Conservation (phyloP, 2,329 filamentous ascomycete species). For the Penicillium glabrum region DNA sequence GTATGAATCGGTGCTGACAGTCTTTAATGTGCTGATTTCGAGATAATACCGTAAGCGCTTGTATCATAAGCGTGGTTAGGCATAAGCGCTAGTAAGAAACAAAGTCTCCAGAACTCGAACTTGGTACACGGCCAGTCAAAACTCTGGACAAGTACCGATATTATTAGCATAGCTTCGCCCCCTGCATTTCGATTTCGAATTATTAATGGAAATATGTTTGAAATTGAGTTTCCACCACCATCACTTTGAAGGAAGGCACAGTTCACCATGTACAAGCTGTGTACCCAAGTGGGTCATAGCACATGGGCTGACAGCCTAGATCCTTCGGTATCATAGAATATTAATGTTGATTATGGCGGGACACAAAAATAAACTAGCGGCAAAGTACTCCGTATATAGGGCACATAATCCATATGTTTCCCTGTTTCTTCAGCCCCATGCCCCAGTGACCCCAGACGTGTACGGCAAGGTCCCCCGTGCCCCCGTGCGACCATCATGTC, state of each 20-base stretch:
- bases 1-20: not conserved
- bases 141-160: not conserved
- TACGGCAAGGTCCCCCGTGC: not conserved
- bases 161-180: not conserved
- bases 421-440: not conserved
- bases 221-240: not conserved
- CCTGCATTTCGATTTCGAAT: not conserved
- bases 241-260: too few species aligned
- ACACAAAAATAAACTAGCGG: not conserved
- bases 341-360: not conserved
- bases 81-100: not conserved
- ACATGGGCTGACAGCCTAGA: not conserved
- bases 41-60: not conserved
- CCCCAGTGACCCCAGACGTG: not conserved
- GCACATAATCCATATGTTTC: not conserved
- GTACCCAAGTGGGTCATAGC: not conserved
- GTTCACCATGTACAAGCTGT: not conserved
- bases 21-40: not conserved
- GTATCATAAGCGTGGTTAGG: not conserved
- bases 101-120: not conserved
- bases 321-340: not conserved
- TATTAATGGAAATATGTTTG: not conserved
- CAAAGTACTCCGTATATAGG: not conserved
- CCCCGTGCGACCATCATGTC: not conserved
- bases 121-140: not conserved